Evolutionary conservation across 495 filamentous ascomycete species (phyloP), one percentile per base, ranked within the genome.

Genomic region (Penicillium robsamsonii): DNA sequence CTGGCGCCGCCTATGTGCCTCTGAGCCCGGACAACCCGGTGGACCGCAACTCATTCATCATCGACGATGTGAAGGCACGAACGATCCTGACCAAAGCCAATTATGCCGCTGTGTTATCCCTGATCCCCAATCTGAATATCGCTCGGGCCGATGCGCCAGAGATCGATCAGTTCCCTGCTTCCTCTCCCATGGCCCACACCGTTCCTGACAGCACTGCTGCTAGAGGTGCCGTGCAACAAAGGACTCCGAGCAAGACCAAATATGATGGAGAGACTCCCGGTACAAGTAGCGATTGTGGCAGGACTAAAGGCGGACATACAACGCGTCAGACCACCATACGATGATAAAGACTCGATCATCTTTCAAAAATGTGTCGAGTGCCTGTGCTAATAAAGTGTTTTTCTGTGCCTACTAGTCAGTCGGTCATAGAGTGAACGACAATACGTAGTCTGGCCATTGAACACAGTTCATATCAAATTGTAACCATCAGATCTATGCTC

Each of bases 1-100:
- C 78, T 31, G 79, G 79, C 1, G 75, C 70, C 9, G 76, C 74
- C 0, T 77, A 76, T 66, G 70, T 82, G 10, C 72, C 71, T 9
- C 59, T 86, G 9, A 78, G 82, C 59, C 73, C 76, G 5, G 61
- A 65, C 0, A 69, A 79, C 31, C 82, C 84, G 2, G 60, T 73
- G 58, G 13, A 52, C 20, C 44, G 60, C 18, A 62, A 55, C 25
- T 8, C 33, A 12, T 52, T 55, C 33, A 67, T 64, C 13, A 31
- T 57, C 10, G 25, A 48, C 9, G 55, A 62, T 35, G 53, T 56
- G 2, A 29, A 37, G 20, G 64, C 61, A 8, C 29, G 27, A 27
- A 12, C 42, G 3, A 46, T 60, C 3, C 8, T 64, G 18, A 51
- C 60, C 9, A 53, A 66, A 24, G 45, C 30, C 13, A 18, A 25